phyloP scores from a whole-genome alignment of 1,284 basidiomycete species.

The Microstroma glucosiphilum region DNA sequence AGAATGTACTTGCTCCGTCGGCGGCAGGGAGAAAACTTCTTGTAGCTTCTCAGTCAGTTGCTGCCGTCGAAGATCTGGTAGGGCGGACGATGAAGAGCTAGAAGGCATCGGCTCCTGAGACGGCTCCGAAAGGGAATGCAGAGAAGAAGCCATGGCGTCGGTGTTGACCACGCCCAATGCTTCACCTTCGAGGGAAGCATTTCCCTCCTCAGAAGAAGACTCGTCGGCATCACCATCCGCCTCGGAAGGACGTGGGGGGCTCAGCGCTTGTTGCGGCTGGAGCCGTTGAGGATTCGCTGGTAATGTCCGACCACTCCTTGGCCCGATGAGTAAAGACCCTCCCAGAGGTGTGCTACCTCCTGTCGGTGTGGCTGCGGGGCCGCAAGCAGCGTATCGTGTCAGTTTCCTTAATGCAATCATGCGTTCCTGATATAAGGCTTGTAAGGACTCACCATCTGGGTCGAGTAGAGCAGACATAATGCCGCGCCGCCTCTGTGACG shows the following conservation, averaged over 20 bases:
- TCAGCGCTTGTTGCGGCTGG: no score
- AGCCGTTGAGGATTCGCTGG: no score
- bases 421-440: no score
- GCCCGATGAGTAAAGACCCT: constrained; percentile 6
- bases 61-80: background rate
- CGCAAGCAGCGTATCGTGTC: no score
- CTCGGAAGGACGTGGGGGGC: background rate
- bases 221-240: constrained; percentile 9
- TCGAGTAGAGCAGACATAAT: no score
- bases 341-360: constrained; percentile 25
- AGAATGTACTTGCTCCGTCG: constrained; percentile 22
- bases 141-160: background rate
- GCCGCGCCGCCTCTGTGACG: no score
- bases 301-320: no score
- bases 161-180: background rate
- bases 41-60: constrained; percentile 25
- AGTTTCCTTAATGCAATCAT: no score
- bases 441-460: no score
- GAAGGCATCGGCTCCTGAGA: constrained; percentile 11
- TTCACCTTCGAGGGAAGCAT: background rate
- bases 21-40: constrained; percentile 23
- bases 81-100: constrained; percentile 14
- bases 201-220: constrained; percentile 1
- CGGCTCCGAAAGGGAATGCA: background rate
- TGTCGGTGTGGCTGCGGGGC: constrained; percentile 22